Conservation (phyloP, 2,329 filamentous ascomycete species). For the Nannizziopsis barbatae region DNA sequence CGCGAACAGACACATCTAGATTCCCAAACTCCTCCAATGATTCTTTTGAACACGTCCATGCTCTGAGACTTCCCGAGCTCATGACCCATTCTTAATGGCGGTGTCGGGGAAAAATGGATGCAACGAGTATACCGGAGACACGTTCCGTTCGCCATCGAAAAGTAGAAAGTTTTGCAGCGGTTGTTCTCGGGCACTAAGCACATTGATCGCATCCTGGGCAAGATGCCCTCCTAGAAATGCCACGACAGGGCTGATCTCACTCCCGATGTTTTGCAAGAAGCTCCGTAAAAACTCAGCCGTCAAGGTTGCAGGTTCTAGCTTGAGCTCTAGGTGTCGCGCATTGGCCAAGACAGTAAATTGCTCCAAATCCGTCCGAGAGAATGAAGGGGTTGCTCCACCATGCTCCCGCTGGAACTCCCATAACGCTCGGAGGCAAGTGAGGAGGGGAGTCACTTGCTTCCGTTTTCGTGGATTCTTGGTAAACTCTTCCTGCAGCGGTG, state of each 20-base stretch:
- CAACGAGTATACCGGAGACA: constrained; percentile 68
- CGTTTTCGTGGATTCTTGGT: constrained; percentile 57
- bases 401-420: constrained; percentile 69
- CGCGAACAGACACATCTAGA: not conserved
- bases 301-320: constrained; percentile 56
- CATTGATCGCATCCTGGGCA: constrained; percentile 95
- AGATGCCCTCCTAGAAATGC: constrained; percentile 83
- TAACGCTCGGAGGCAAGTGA: constrained; percentile 76
- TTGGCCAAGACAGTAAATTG: constrained; percentile 67
- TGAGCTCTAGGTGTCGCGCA: constrained; percentile 64
- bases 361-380: constrained; percentile 54
- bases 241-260: constrained; percentile 74
- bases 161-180: constrained; percentile 91
- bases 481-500: constrained; percentile 59
- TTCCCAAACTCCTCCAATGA: not conserved
- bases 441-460: constrained; percentile 64
- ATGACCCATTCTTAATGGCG: not conserved
- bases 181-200: constrained; percentile 79
- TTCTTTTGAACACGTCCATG: not conserved
- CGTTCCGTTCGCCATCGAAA: constrained; percentile 74
- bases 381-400: constrained; percentile 44
- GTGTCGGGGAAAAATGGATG: constrained; percentile 50
- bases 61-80: not conserved
- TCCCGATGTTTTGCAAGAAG: constrained; percentile 77
- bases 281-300: constrained; percentile 61